These are phyloP conservation scores for Yamadazyma trypodendri DNA, from an alignment of 1,139 yeast genomes.

Conservation along the genomic window DNA sequence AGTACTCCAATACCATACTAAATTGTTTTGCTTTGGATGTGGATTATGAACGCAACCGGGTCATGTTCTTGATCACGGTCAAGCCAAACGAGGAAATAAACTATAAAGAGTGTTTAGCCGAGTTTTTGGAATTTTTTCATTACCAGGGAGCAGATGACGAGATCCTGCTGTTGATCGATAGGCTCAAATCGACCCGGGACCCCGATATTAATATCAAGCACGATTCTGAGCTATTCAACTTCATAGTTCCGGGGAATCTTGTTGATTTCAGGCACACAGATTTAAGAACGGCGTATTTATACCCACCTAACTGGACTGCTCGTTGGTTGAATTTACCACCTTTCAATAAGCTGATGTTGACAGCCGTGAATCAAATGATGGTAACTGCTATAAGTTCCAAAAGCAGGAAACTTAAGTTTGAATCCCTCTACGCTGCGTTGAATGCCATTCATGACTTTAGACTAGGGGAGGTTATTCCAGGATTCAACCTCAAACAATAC, in stretches of 20 bases:
- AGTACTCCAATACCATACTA: neutral
- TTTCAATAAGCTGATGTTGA: constrained; percentile 7
- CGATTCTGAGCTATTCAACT: constrained; percentile 11
- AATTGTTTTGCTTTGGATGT: constrained; percentile 7
- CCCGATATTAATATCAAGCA: no score
- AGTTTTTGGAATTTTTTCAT: neutral
- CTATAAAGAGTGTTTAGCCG: neutral
- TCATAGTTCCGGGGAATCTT: constrained; percentile 27
- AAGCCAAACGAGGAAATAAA: constrained; percentile 2
- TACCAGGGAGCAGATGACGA: neutral
- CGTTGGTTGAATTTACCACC: constrained; percentile 35
- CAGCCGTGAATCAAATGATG: neutral
- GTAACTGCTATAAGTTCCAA: neutral
- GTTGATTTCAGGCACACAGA: constrained; percentile 39
- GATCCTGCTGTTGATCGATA: neutral
- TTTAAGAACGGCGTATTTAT: constrained; percentile 30
- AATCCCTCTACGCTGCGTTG: neutral
- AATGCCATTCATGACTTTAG: neutral
- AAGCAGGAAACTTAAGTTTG: neutral
- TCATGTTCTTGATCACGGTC: constrained; percentile 7
- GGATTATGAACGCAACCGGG: constrained; percentile 5
- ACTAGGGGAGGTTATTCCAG: neutral
- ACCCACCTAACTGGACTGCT: constrained; percentile 18
- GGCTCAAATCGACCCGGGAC: neutral
- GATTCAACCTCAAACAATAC: neutral